Evolutionary conservation across 768 basidiomycete species (phyloP), one percentile per base, ranked within the genome.

Genomic region (Austroboletus eburneus): DNA sequence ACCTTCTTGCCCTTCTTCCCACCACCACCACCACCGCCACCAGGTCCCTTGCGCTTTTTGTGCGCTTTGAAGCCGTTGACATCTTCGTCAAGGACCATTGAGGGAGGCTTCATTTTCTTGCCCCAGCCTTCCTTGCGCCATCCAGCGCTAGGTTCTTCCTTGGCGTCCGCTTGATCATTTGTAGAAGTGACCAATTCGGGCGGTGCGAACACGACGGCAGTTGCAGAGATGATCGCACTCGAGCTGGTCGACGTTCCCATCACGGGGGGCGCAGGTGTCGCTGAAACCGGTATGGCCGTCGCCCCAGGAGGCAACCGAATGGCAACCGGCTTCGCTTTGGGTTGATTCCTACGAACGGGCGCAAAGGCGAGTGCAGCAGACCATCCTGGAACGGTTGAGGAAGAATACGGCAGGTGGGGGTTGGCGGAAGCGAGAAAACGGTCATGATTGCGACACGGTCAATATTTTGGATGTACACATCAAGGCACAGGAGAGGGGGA

Each of bases 321-420:
- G 64, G 9, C 67, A 1, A 71, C 51, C 1, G 72, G 64, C 63
- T 89, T 91, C 30, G 77, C 49, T 59, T 88, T 91, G 51, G 70
- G 71, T 21, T 70, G 68, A 38, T 71, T 72, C 54, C 88, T 76
- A 43, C 88, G 81, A 43, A 89, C 74, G 37, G 91, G 91, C 9
- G 90, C 91, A 58, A 92, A 93, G 16, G 88, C 91, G 54, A 92
- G 85, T 13, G 89, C 79, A 52, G 90, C 85, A 57, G 90, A 92
- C 89, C 91, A 92, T 67, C 81, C 89, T 91, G 48, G 13, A 13
- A 17, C n/a, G 44, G 40, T 39, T 21, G 30, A 46, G 14, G 39
- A 17, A 17, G 12, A 8, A 24, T n/a, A n/a, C n/a, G 10, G n/a
- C 6, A 16, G 24, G 8, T 25, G 36, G 37, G 32, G 17, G 50